These are phyloP conservation scores for Phytophthora tubulina DNA, from an alignment of 352 stramenopile species.

Conservation along the genomic window DNA sequence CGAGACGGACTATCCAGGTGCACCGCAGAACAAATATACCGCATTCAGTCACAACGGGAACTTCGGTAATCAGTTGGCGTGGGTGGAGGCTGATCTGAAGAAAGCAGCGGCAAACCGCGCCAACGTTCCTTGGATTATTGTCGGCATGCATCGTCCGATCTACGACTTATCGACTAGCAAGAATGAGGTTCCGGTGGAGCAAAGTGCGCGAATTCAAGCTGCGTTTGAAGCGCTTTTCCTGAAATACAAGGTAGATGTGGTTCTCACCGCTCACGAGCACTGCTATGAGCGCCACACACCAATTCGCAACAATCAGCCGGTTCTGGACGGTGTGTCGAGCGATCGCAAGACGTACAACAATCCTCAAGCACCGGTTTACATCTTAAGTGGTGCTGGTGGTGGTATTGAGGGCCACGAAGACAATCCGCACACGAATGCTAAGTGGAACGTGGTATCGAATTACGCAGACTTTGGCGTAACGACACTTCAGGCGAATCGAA, in stretches of 20 bases:
- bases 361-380: conserved; percentile 47
- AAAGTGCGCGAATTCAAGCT: conserved; percentile 48
- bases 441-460: conserved; percentile 43
- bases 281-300: conserved; percentile 46
- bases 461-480: conserved; percentile 43
- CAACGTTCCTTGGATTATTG: conserved; percentile 59
- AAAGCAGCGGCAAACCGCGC: conserved; percentile 52
- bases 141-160: conserved; percentile 60
- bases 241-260: conserved; percentile 53
- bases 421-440: conserved; percentile 14
- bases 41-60: conserved; percentile 44
- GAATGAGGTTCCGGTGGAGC: conserved; percentile 33
- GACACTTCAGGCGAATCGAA: conserved; percentile 34
- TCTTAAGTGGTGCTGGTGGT: conserved; percentile 37
- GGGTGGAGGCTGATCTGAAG: conserved; percentile 59
- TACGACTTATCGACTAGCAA: conserved; percentile 32
- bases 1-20: conserved; percentile 69
- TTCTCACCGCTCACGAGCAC: conserved; percentile 49
- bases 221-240: conserved; percentile 60
- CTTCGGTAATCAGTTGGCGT: conserved; percentile 61
- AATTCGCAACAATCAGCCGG: conserved; percentile 25
- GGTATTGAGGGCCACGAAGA: conserved; percentile 39
- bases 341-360: conserved; percentile 43
- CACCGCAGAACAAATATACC: conserved; percentile 52
- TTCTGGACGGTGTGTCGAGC: conserved; percentile 37